A percentile compares a stretch with the other conserved stretches of the same genome.
Conservation (phyloP, 2,329 filamentous ascomycete species). For the Colletotrichum sp. region DNA sequence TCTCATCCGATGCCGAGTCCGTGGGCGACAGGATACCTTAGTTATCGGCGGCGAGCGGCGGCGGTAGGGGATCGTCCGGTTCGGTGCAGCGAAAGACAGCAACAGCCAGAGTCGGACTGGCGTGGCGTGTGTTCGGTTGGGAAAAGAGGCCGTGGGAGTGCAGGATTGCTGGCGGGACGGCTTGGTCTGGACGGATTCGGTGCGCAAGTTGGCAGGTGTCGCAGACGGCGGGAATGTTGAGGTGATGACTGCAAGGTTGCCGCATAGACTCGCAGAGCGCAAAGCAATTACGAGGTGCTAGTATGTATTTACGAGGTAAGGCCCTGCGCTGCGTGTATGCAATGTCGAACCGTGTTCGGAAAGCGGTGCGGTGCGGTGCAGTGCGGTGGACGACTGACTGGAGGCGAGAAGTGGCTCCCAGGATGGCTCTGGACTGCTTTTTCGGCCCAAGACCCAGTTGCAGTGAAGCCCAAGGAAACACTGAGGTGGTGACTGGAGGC, state of each 20-base stretch:
- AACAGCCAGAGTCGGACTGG: neutral
- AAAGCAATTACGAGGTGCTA: slow-evolving; percentile 4
- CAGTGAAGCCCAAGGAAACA: slow-evolving; percentile 3
- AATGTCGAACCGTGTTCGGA: slow-evolving; percentile 18
- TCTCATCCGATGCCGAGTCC: neutral
- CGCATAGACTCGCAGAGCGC: neutral
- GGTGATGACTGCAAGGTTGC: neutral
- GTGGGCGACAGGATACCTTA: neutral
- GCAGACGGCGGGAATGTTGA: neutral
- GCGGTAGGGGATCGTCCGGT: neutral
- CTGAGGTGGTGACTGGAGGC: neutral
- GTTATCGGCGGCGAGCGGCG: neutral
- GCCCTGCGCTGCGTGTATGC: neutral
- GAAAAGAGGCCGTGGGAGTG: neutral
- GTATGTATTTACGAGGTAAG: slow-evolving; percentile 1
- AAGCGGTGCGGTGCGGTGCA: neutral
- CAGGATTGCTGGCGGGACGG: neutral
- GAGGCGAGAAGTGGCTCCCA: neutral
- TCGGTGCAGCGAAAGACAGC: neutral
- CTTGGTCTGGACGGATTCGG: neutral
- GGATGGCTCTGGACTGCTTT: neutral
- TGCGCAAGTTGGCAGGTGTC: slow-evolving; percentile 1
- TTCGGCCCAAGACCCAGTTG: slow-evolving; percentile 16
- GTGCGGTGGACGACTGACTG: neutral
- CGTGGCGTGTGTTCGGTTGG: neutral